Evolutionary conservation across 2,329 filamentous ascomycete species (phyloP).

Genomic region (Botrytis cinerea): DNA sequence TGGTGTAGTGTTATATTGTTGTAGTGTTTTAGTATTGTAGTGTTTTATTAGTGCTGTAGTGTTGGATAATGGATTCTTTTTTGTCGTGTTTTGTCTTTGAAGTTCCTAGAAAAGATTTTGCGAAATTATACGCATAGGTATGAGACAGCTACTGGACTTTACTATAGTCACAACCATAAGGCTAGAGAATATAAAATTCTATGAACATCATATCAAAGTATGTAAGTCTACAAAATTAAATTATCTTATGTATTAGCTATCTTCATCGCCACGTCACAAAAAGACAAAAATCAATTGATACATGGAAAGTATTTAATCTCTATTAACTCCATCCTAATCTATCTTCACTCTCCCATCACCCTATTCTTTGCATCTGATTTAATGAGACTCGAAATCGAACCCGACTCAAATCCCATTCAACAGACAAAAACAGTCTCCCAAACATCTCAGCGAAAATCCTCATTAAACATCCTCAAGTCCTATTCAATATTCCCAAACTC

Average conservation of each 20-base stretch:
- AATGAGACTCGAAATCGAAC: background rate
- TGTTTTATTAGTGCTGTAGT: background rate
- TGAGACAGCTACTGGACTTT: too few relatives aligned
- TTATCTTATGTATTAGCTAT: background rate
- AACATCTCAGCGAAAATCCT: background rate
- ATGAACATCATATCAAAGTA: too few relatives aligned
- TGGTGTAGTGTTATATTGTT: background rate
- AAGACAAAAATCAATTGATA: too few relatives aligned
- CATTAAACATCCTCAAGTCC: background rate
- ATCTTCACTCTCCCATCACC: background rate
- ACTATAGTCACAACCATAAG: too few relatives aligned
- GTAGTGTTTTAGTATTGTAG: too few relatives aligned
- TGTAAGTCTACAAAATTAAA: too few relatives aligned
- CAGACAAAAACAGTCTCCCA: background rate
- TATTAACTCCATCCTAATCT: background rate
- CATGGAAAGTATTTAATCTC: background rate
- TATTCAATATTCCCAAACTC: too few relatives aligned
- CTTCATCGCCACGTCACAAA: background rate
- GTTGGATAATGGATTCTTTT: background rate
- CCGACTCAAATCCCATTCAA: background rate
- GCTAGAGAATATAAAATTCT: too few relatives aligned
- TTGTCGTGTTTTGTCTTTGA: too few relatives aligned
- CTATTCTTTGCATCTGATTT: too few relatives aligned
- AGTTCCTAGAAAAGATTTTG: too few relatives aligned
- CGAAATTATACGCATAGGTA: too few relatives aligned